These are phyloP conservation scores for Ogataea henricii DNA, from an alignment of 805 yeast species.

Conservation along the genomic window DNA sequence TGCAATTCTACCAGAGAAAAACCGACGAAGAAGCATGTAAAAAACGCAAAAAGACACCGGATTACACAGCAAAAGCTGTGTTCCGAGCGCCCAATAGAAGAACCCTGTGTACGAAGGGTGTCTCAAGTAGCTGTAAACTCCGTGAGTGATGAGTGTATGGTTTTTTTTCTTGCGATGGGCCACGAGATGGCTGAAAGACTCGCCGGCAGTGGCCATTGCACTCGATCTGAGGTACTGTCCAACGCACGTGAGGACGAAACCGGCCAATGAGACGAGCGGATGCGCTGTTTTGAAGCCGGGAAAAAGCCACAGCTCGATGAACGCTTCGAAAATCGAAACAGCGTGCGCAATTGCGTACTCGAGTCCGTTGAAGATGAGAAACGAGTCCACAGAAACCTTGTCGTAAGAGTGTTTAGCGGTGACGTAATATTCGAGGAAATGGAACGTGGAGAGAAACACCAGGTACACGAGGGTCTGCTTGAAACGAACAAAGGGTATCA, in stretches of 20 bases:
- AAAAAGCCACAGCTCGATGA: slow-evolving; percentile 42
- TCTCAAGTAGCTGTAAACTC: slow-evolving; percentile 65
- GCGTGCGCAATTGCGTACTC: slow-evolving; percentile 60
- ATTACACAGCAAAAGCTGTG: slow-evolving; percentile 72
- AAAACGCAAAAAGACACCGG: slow-evolving; percentile 60
- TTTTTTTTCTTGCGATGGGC: slow-evolving; percentile 50
- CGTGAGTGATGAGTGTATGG: slow-evolving; percentile 72
- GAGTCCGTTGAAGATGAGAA: slow-evolving; percentile 62
- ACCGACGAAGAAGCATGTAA: slow-evolving; percentile 57
- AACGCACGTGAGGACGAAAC: slow-evolving; percentile 45
- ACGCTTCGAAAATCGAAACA: slow-evolving; percentile 52
- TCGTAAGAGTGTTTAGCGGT: slow-evolving; percentile 75
- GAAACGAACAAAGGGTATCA: slow-evolving; percentile 32
- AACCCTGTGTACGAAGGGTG: slow-evolving; percentile 95
- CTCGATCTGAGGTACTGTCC: slow-evolving; percentile 73
- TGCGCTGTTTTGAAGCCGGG: slow-evolving; percentile 38
- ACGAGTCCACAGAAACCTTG: slow-evolving; percentile 71
- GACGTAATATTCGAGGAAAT: slow-evolving; percentile 75
- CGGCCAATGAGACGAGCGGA: slow-evolving; percentile 36
- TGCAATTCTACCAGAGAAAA: slow-evolving; percentile 66
- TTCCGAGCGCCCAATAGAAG: slow-evolving; percentile 90
- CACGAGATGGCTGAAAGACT: slow-evolving; percentile 81
- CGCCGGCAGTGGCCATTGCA: slow-evolving; percentile 88
- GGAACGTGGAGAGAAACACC: slow-evolving; percentile 60
- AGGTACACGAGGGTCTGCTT: slow-evolving; percentile 47